Conservation (phyloP, 805 yeast species). For the Dipodascus albidus region DNA sequence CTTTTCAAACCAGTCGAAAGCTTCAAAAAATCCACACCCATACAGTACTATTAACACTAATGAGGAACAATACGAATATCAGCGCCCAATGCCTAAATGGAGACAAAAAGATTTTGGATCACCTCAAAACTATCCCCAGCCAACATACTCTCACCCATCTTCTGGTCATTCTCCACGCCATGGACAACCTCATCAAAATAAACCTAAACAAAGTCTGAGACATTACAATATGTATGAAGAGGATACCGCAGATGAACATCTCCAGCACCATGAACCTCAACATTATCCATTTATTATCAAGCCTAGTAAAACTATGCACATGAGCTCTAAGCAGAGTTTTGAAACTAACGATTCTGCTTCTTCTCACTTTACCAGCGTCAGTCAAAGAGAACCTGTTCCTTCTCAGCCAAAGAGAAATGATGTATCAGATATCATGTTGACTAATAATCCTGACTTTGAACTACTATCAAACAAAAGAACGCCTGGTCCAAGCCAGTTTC, state of each 20-base stretch:
- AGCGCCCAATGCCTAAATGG: background rate
- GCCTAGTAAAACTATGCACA: background rate
- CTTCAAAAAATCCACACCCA: background rate
- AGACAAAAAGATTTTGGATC: background rate
- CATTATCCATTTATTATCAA: background rate
- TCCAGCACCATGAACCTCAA: no score
- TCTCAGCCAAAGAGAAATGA: background rate
- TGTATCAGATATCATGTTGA: background rate
- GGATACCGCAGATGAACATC: background rate
- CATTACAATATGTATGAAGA: background rate
- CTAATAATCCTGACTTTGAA: background rate
- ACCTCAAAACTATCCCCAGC: background rate
- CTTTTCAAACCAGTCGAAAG: background rate
- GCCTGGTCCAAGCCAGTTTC: background rate
- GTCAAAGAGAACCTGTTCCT: background rate
- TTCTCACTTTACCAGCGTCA: background rate
- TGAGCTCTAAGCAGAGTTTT: background rate
- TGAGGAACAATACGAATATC: background rate
- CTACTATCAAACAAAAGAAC: background rate
- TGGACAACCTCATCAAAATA: background rate
- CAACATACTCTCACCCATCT: background rate
- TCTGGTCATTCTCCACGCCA: background rate
- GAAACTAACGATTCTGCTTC: background rate
- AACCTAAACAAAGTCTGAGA: background rate
- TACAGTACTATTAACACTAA: background rate